Percentiles rank a stretch among this genome's conserved stretches.
Evolutionary conservation across 208 protist species (phyloP).

Genomic region (Crithidia acanthocephali): DNA sequence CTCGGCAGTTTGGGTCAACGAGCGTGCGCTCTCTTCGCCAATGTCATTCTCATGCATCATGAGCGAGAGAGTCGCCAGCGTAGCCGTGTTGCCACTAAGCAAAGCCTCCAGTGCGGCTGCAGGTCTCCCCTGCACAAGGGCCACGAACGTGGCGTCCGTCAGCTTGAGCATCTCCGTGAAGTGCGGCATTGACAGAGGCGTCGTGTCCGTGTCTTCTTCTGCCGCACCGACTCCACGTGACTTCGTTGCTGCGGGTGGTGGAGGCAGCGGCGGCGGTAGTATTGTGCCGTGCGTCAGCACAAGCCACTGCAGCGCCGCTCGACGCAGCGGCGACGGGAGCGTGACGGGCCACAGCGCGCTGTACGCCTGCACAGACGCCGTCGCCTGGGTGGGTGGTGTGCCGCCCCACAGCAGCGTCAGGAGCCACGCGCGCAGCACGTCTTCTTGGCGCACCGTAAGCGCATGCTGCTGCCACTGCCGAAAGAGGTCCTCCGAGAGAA

Average conservation of each 20-base stretch:
- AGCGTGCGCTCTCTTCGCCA: background rate
- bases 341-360: background rate
- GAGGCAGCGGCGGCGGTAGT: background rate
- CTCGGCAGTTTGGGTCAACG: background rate
- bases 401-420: conserved; percentile 14
- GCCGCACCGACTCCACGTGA: background rate
- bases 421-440: conserved; percentile 16
- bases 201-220: background rate
- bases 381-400: background rate
- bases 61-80: background rate
- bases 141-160: background rate
- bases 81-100: no score
- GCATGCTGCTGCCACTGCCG: conserved; percentile 23
- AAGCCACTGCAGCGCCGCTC: conserved; percentile 19
- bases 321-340: conserved; percentile 10
- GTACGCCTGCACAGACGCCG: background rate
- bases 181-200: background rate
- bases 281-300: conserved; percentile 15
- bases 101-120: no score
- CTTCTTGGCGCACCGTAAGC: conserved; percentile 11
- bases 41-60: no score
- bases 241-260: no score
- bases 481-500: conserved; percentile 18
- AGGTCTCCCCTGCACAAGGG: no score
- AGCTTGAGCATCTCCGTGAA: background rate